A percentile compares a stretch with the other conserved stretches of the same genome.
Conservation (phyloP, 495 filamentous ascomycete species). For the Pyronema omphalodes region DNA sequence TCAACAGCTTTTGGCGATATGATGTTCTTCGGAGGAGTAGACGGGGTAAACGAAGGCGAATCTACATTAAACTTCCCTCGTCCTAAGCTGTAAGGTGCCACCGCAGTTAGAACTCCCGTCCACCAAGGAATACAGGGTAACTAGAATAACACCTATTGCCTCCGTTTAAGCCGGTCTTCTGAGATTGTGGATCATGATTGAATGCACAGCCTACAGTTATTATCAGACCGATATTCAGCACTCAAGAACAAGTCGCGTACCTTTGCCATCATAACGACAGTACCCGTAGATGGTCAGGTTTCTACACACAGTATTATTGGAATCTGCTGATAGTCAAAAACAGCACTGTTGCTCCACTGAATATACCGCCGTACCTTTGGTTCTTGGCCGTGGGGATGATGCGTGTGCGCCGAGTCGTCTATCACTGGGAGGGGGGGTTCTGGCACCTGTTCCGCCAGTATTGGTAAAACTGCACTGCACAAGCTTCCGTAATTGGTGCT, state of each 20-base stretch:
- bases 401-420: constrained; percentile 17
- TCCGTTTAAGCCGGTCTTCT: constrained; percentile 31
- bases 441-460: constrained; percentile 17
- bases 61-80: constrained; percentile 87
- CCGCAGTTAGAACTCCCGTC: constrained; percentile 1
- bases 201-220: constrained; percentile 54
- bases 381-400: constrained; percentile 21
- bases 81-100: constrained; percentile 23
- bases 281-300: constrained; percentile 90
- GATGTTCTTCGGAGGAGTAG: constrained; percentile 33
- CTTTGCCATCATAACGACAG: constrained; percentile 80
- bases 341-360: constrained; percentile 3
- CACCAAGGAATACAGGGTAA: neutral
- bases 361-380: constrained; percentile 15
- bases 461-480: constrained; percentile 17
- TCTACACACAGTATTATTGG: constrained; percentile 77
- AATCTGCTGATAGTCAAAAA: constrained; percentile 6
- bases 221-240: constrained; percentile 8
- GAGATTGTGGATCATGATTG: constrained; percentile 55
- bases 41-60: constrained; percentile 84
- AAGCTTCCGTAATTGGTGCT: constrained; percentile 3
- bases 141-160: neutral
- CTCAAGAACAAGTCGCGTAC: constrained; percentile 7
- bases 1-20: constrained; percentile 76
- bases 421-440: constrained; percentile 21